Evolutionary conservation across 2,329 filamentous ascomycete genomes (phyloP), one percentile per base, ranked within the genome.

Genomic region (Aspergillus fumigatus): DNA sequence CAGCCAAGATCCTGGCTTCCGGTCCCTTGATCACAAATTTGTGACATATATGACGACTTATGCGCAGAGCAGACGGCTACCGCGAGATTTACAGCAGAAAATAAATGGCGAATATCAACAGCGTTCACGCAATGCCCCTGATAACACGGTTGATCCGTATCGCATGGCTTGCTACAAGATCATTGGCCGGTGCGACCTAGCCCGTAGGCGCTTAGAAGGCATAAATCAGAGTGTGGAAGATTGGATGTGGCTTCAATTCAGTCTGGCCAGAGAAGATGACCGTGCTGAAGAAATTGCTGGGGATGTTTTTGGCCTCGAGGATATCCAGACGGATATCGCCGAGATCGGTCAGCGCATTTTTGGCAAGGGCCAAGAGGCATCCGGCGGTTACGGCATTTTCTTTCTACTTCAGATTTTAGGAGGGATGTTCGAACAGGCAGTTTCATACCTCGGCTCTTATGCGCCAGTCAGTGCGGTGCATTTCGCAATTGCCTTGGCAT

Each of bases 111-210:
- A 97, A 70, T 97, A 95, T 74, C 88, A 88, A 52, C 90, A 95
- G 71, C 87, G 92, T 48, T 84, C 87, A 26, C 88, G 90, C 62
- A 90, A 95, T 67, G 90, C 90, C 0, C 89, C 90, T 0, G 90
- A 94, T 57, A 88, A 92, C 69, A 89, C 90, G 1, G 86, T 95
- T 61, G 94, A 99, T 71, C 94, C 94, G 26, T 99, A 95, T 78
- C 87, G 92, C 53, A 92, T 96, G 86, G 92, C 93, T 50, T 97
- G 94, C 73, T 97, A 97, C 82, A 97, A 99, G 80, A 87, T 99
- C 59, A 88, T 99, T 65, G 94, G 95, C 48, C 91, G 85, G 51
- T 87, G 84, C 67, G 85, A 88, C 61, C 75, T 87, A 57, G 77
- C 74, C 50, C 78, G 80, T 47, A 78, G 83, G 54, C 83, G 77